Percentiles rank a stretch among this genome's conserved stretches.
These are phyloP conservation scores for Lasiosphaeria ovina DNA, from an alignment of 495 filamentous ascomycete species.

Conservation along the genomic window DNA sequence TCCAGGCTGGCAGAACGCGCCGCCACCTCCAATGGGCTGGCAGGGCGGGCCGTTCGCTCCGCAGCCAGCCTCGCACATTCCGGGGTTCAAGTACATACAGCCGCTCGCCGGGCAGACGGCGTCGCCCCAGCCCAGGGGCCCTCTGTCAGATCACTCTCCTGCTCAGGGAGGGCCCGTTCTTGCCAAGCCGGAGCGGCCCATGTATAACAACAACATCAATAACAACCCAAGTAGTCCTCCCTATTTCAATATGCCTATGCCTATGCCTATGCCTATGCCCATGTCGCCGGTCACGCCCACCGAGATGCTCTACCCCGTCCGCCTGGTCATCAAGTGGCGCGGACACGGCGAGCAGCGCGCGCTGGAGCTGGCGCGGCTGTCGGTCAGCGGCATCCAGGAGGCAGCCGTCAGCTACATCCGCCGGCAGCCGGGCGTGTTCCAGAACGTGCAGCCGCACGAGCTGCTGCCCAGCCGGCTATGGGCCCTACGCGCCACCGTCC, in stretches of 20 bases:
- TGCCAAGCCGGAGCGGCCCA: no score
- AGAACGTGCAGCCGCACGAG: constrained; percentile 7
- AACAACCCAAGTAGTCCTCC: background rate
- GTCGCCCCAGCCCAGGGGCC: no score
- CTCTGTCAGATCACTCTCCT: no score
- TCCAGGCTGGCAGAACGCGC: background rate
- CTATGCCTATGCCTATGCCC: background rate
- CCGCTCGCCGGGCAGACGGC: no score
- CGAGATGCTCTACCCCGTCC: constrained; percentile 8
- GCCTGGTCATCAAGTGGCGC: constrained; percentile 32
- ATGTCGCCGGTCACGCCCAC: background rate
- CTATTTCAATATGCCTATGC: no score
- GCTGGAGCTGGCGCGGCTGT: constrained; percentile 13
- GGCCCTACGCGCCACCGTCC: constrained; percentile 25
- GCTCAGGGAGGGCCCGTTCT: no score
- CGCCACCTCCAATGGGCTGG: background rate
- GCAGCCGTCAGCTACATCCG: constrained; percentile 28
- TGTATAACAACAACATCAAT: background rate
- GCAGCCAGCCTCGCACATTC: background rate
- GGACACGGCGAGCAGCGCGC: constrained; percentile 30
- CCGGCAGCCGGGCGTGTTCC: constrained; percentile 13
- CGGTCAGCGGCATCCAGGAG: constrained; percentile 24
- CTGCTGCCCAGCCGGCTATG: constrained; percentile 1
- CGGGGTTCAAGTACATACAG: no score
- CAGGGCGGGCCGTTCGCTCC: background rate